These are phyloP conservation scores for Dactylonectria macrodidyma DNA, from an alignment of 2,329 filamentous ascomycete genomes.

Conservation along the genomic window DNA sequence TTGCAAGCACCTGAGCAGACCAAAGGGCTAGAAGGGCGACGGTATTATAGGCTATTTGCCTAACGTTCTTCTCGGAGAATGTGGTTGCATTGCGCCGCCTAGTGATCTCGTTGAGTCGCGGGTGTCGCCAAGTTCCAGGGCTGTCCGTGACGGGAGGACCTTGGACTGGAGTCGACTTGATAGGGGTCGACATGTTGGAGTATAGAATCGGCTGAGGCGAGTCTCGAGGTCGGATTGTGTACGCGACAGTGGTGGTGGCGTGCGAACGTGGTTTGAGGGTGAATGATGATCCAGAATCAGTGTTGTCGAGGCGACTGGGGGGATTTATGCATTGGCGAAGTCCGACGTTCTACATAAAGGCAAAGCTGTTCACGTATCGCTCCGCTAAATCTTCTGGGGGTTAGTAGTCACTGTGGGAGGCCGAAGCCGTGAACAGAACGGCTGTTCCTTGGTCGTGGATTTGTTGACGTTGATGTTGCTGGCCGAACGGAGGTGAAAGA, in stretches of 20 bases:
- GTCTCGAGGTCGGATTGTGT: background rate
- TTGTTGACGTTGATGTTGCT: slow-evolving; percentile 52
- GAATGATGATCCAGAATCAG: background rate
- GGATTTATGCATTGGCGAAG: background rate
- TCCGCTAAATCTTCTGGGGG: slow-evolving; percentile 40
- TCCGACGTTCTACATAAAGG: slow-evolving; percentile 2
- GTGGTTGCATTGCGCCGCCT: slow-evolving; percentile 82
- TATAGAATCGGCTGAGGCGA: background rate
- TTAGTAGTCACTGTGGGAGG: slow-evolving; percentile 52
- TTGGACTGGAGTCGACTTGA: slow-evolving; percentile 59
- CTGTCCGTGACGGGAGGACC: slow-evolving; percentile 62
- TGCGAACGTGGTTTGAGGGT: slow-evolving; percentile 21
- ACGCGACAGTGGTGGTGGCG: slow-evolving; percentile 6
- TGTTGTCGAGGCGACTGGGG: slow-evolving; percentile 14
- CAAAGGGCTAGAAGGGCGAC: slow-evolving; percentile 60
- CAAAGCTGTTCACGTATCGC: slow-evolving; percentile 17
- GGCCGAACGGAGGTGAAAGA: slow-evolving; percentile 35
- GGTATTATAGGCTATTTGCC: slow-evolving; percentile 78
- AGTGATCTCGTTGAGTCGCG: slow-evolving; percentile 88
- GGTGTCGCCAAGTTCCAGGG: slow-evolving; percentile 92
- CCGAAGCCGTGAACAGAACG: slow-evolving; percentile 51
- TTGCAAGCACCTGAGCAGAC: slow-evolving; percentile 53
- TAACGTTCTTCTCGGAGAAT: slow-evolving; percentile 85
- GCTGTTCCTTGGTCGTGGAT: slow-evolving; percentile 47
- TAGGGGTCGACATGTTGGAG: slow-evolving; percentile 50